Base-by-base conservation (phyloP, 768 basidiomycete species). In the Gymnopilus junonius region DNA sequence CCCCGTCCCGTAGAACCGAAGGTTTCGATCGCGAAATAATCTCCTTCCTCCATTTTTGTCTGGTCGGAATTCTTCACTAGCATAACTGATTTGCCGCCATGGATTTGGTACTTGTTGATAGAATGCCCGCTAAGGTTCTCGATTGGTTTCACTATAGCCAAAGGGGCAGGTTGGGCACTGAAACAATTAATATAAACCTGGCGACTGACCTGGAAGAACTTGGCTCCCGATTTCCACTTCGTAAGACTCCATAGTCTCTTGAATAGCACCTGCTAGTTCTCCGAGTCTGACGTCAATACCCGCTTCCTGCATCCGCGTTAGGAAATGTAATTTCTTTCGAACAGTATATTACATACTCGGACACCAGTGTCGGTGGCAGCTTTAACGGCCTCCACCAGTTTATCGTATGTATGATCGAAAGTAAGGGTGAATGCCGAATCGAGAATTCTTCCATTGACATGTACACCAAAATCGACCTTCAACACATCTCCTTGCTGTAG, bases 221-320 rank as follows among this genome's bases (percentile, higher is more conserved):
- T 94, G 94, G 23, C 93, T 90, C 14, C 86, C 85, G n/a, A 96
- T 86, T 70, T 95, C 94, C 11, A 99, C 97, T 73, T 99, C 97
- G 71, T 98, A 98, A 0, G 93, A 94, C 72, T 98, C 95, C 97
- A 99, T 99, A 2, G 95, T 96, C 74, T 99, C 97, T 75, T 99
- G 97, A 58, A 99, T 96, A 55, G 85, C 85, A 0, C 88, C 95
- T 2, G 89, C 97, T 32, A 99, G 83, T 73, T 99, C 97, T 58
- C 95, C 95, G 55, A 99, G 83, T 55, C 96, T 86, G 0, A 92
- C 93, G 70, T 99, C 97, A 67, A 99, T 98, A 3, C 97, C 97
- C 5, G 97, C 92, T 84, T 96, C 95, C 94, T 96, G 67, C 29
- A 59, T 35, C 23, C 50, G 17, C 29, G 40, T 32, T 40, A 37